Base-by-base conservation (phyloP, 2,329 filamentous ascomycete genomes). In the Helicocarpus griseus region DNA sequence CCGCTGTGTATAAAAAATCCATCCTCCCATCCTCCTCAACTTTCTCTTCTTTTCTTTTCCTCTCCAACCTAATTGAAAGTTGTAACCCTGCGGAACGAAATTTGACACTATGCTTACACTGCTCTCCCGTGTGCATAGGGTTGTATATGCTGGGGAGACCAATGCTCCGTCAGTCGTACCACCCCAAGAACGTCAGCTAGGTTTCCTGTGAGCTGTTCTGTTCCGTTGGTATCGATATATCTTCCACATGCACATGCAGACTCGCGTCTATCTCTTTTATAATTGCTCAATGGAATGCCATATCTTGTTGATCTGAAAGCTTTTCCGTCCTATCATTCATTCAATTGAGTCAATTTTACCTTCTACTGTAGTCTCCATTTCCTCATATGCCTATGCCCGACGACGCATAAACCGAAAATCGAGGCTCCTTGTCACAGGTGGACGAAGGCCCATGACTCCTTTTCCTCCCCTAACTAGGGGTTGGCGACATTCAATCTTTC, bases 131-230 rank as follows among this genome's bases (percentile, higher is more conserved):
- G 72, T 77, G 76, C 73, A 72, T 74, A 66, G 75, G 73, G 80
- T 81, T 84, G 81, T 71, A 75, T 69, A 73, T 72, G 67, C 69
- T 73, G 72, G 73, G 73, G 63, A 76, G 72, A 76, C 64, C 53
- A 65, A 71, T 54, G 65, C 65, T 62, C 54, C 48, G 63, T 66
- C 63, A 60, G 54, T 69, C 73, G 68, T 69, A 67, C 69, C 48
- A 36, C 61, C 65, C 69, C 70, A 76, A 75, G 73, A 75, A 72
- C 72, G 64, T 66, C 71, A 67, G 69, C 68, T 61, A 74, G 71
- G 65, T 57, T 17, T 47, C 65, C 64, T 57, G 60, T 76, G 72
- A 73, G 67, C 64, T 71, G 67, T 62, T 54, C 59, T 65, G 72
- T 72, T 67, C 73, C 73, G 69, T 73, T 71, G 64, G 70, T 69